Conservation (phyloP, 352 stramenopile species). For the Globisporangium emineosum region DNA sequence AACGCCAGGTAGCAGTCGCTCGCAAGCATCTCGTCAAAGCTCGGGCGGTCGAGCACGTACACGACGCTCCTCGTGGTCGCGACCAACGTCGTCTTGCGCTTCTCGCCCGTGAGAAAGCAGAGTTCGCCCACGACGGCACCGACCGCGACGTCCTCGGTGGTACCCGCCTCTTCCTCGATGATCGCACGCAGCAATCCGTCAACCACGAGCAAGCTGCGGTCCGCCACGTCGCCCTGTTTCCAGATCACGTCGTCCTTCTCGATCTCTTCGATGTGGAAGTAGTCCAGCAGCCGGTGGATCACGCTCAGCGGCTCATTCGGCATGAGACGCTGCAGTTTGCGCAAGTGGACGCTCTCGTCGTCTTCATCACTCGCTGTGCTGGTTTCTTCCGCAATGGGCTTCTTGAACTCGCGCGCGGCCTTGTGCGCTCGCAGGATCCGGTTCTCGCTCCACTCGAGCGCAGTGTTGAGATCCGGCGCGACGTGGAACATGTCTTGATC, state of each 20-base stretch:
- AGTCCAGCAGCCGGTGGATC: constrained; percentile 63
- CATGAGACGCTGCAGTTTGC: constrained; percentile 61
- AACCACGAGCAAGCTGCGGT: constrained; percentile 57
- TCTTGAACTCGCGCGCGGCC: constrained; percentile 15
- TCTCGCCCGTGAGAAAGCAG: constrained; percentile 76
- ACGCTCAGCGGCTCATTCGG: constrained; percentile 60
- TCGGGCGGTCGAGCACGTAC: constrained; percentile 56
- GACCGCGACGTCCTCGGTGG: constrained; percentile 63
- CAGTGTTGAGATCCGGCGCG: constrained; percentile 55
- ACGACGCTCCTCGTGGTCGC: constrained; percentile 56
- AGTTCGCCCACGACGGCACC: constrained; percentile 77
- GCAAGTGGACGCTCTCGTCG: constrained; percentile 54
- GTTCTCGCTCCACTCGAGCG: constrained; percentile 74
- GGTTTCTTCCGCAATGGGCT: constrained; percentile 16
- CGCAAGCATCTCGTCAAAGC: constrained; percentile 61
- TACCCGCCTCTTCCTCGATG: constrained; percentile 77
- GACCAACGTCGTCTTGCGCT: constrained; percentile 75
- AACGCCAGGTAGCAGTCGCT: constrained; percentile 68
- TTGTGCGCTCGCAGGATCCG: constrained; percentile 45
- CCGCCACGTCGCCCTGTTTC: constrained; percentile 57
- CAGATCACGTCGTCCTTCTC: constrained; percentile 61
- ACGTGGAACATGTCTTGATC: constrained; percentile 52
- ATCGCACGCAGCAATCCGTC: constrained; percentile 64
- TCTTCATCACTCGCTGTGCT: constrained; percentile 25
- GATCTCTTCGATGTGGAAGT: constrained; percentile 65